These are phyloP conservation scores for Cladophialophora carrionii DNA, from an alignment of 2,329 filamentous ascomycete species.

Conservation along the genomic window DNA sequence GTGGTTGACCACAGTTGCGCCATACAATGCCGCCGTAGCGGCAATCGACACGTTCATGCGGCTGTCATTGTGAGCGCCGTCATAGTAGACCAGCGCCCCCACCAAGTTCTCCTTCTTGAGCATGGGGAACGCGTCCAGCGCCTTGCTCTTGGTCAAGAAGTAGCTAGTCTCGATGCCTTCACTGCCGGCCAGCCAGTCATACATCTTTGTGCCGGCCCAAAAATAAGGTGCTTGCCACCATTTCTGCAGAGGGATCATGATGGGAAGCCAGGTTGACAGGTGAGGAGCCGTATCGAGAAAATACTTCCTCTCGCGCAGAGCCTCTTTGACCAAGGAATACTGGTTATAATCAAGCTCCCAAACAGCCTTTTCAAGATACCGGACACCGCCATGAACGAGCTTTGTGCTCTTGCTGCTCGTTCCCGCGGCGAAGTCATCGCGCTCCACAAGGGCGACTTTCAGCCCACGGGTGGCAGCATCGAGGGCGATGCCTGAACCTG, in stretches of 20 bases:
- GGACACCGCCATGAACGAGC: constrained; percentile 80
- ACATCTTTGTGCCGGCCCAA: constrained; percentile 73
- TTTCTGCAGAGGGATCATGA: constrained; percentile 78
- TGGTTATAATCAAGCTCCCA: constrained; percentile 85
- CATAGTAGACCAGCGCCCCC: constrained; percentile 86
- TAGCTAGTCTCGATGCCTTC: constrained; percentile 89
- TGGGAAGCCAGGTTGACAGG: constrained; percentile 77
- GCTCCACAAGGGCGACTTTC: constrained; percentile 78
- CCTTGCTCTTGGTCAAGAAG: constrained; percentile 83
- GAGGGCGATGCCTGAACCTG: constrained; percentile 77
- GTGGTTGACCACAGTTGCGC: constrained; percentile 80
- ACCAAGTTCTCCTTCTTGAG: constrained; percentile 76
- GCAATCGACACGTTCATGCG: constrained; percentile 89
- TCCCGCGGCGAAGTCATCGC: constrained; percentile 79
- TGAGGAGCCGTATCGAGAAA: constrained; percentile 83
- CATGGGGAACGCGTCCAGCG: constrained; percentile 86
- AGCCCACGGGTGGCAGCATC: constrained; percentile 78
- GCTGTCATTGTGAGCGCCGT: constrained; percentile 89
- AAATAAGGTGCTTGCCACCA: constrained; percentile 83
- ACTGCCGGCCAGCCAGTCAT: constrained; percentile 81
- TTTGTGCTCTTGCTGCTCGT: constrained; percentile 88
- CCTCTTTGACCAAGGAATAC: constrained; percentile 76
- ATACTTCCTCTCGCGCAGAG: constrained; percentile 78
- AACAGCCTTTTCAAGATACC: constrained; percentile 83
- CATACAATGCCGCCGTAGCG: constrained; percentile 86